These are phyloP conservation scores for Hymenoscyphus fraxineus DNA, from an alignment of 2,329 filamentous ascomycete genomes.

Conservation along the genomic window DNA sequence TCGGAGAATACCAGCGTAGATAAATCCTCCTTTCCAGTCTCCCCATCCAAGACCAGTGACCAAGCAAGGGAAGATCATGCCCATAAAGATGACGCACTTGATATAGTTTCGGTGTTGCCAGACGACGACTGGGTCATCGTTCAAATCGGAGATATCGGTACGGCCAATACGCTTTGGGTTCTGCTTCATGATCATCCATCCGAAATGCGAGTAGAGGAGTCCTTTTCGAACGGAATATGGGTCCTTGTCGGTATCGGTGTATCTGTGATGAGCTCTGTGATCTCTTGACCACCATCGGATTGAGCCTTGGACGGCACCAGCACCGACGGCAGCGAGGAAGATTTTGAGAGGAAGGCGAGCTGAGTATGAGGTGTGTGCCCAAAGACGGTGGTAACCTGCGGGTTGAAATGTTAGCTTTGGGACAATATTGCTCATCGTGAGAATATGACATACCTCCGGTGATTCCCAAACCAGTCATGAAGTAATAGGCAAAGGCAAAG, in stretches of 20 bases:
- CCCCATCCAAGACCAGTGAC: constrained; percentile 76
- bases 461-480: constrained; percentile 77
- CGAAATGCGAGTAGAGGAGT: constrained; percentile 76
- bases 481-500: constrained; percentile 76
- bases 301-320: constrained; percentile 80
- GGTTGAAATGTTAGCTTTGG: not conserved
- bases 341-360: constrained; percentile 72
- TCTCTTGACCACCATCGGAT: constrained; percentile 86
- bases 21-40: constrained; percentile 76
- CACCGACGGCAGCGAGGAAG: constrained; percentile 76
- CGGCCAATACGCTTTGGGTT: constrained; percentile 86
- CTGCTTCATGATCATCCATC: constrained; percentile 93
- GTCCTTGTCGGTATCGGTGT: constrained; percentile 89
- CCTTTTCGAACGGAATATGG: constrained; percentile 90
- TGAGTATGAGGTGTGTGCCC: constrained; percentile 83
- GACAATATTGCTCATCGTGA: not conserved
- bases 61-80: constrained; percentile 68
- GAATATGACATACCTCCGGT: constrained; percentile 59
- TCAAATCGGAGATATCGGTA: constrained; percentile 83
- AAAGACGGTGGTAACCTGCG: constrained; percentile 72
- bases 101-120: constrained; percentile 88
- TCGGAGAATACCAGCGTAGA: constrained; percentile 81
- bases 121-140: constrained; percentile 79
- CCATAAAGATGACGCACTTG: constrained; percentile 75
- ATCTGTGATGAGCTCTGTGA: constrained; percentile 84